Base-by-base conservation (phyloP, 2,329 filamentous ascomycete species). In the Aspergillus caelatus region DNA sequence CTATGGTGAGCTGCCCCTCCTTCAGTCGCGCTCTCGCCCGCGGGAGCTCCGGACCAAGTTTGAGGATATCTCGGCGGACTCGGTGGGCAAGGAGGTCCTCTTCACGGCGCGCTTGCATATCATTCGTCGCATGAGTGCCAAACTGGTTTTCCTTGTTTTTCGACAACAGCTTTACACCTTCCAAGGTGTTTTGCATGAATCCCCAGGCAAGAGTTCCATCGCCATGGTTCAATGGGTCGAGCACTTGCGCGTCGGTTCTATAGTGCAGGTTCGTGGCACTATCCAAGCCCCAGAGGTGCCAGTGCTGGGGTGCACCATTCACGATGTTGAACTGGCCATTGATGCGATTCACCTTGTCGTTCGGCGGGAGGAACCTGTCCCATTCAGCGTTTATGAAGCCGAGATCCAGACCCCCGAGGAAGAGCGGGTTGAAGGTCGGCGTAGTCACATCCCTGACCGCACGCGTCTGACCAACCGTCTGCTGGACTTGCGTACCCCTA, bases 211-310 rank as follows among this genome's bases (percentile, higher is more conserved):
- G 55, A 84, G 91, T 12, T 90, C 90, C 1, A 84, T 88, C 62
- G 85, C 91, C 71, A 94, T 97, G 85, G 84, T 97, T 32, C 89
- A 91, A 73, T 96, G 93, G 91, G 91, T 92, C 3, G 91, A 96
- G 78, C 92, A 92, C 74, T 82, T 97, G 53, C 88, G 90, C 60
- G 82, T 89, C 7, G 94, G 96, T 74, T 91, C 89, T 9, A 86
- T 97, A 57, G 88, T 97, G 6, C 86, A 91, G 62, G 88, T 96
- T 61, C 88, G 85, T 58, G 94, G 92, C 63, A 85, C 85, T 1
- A 79, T 97, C 4, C 91, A 93, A 72, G 84, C 85, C 65, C 91
- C 93, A 0, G 88, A 90, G 8, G 88, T 93, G 70, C 86, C 88
- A 45, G 85, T 97, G 62, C 88, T 90, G 68, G 90, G 92, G 45